Percentiles rank a stretch among this genome's conserved stretches.
Conservation (phyloP, 305 asterid species). For the Salvia sclarea region DNA sequence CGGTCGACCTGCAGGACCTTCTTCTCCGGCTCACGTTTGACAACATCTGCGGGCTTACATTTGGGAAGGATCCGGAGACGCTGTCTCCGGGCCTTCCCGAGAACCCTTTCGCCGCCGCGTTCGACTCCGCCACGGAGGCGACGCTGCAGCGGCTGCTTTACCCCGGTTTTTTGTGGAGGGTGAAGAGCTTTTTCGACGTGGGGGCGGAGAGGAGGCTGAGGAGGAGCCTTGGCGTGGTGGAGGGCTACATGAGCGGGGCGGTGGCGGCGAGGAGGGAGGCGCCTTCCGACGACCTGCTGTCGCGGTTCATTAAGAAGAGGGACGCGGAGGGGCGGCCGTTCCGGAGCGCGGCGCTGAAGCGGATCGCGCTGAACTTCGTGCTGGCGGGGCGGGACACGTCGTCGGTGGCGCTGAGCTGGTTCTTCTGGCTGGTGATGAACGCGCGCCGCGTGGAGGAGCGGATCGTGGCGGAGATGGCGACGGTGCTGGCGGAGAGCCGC, state of each 20-base stretch:
- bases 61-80: conserved; percentile 74
- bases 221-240: conserved; percentile 53
- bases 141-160: conserved; percentile 61
- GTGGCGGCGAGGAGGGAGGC: conserved; percentile 56
- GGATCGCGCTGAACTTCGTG: conserved; percentile 73
- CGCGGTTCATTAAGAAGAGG: conserved; percentile 67
- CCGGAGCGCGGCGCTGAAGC: conserved; percentile 51
- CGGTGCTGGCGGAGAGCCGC: conserved; percentile 44
- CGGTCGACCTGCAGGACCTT: conserved; percentile 64
- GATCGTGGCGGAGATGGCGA: conserved; percentile 46
- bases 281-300: conserved; percentile 70
- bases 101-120: conserved; percentile 58
- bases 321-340: conserved; percentile 54
- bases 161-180: conserved; percentile 64
- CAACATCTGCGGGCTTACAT: conserved; percentile 70
- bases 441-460: conserved; percentile 46
- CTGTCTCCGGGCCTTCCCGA: conserved; percentile 63
- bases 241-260: conserved; percentile 66
- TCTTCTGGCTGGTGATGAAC: conserved; percentile 72
- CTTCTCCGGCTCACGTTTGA: conserved; percentile 60
- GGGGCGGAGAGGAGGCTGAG: conserved; percentile 57
- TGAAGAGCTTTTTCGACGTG: conserved; percentile 48
- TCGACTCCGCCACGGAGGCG: conserved; percentile 76
- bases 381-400: conserved; percentile 80
- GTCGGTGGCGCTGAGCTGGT: conserved; percentile 84